Evolutionary conservation across 257 asterid species (phyloP).

Genomic region (Perilla frutescens): DNA sequence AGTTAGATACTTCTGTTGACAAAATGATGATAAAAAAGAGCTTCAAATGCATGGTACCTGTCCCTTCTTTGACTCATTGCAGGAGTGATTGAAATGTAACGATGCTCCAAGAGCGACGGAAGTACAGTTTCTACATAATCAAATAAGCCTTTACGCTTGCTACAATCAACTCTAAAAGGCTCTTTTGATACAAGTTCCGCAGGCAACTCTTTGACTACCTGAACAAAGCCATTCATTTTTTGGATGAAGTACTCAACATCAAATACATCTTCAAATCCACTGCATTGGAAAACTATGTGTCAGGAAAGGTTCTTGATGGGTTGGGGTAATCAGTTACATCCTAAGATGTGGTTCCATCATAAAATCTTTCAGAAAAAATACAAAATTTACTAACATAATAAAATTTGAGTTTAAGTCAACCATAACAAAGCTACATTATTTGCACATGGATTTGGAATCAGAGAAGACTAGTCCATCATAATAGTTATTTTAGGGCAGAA

Average conservation of each 20-base stretch:
- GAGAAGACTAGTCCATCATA: slow-evolving; percentile 3
- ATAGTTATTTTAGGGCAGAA: slow-evolving; percentile 13
- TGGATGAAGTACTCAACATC: slow-evolving; percentile 89
- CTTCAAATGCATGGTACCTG: slow-evolving; percentile 56
- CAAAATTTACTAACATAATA: not conserved
- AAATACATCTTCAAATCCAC: slow-evolving; percentile 89
- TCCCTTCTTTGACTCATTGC: slow-evolving; percentile 99
- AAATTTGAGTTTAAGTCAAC: slow-evolving; percentile 6
- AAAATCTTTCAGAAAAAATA: not conserved
- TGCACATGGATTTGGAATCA: not conserved
- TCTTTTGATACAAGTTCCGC: slow-evolving; percentile 80
- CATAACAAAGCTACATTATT: not conserved
- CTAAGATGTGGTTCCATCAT: slow-evolving; percentile 22
- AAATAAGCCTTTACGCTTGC: slow-evolving; percentile 92
- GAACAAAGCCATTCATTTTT: slow-evolving; percentile 76
- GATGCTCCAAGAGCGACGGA: slow-evolving; percentile 85
- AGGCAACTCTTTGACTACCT: slow-evolving; percentile 84
- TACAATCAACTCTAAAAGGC: slow-evolving; percentile 91
- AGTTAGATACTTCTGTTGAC: not conserved
- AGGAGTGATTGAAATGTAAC: slow-evolving; percentile 83
- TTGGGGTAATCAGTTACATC: slow-evolving; percentile 11
- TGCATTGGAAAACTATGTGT: slow-evolving; percentile 42
- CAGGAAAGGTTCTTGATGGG: slow-evolving; percentile 24
- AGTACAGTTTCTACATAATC: slow-evolving; percentile 88
- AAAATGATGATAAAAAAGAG: slow-evolving; percentile 22